phyloP scores from a whole-genome alignment of 768 basidiomycete species.

The Lentinula guzmanii region DNA sequence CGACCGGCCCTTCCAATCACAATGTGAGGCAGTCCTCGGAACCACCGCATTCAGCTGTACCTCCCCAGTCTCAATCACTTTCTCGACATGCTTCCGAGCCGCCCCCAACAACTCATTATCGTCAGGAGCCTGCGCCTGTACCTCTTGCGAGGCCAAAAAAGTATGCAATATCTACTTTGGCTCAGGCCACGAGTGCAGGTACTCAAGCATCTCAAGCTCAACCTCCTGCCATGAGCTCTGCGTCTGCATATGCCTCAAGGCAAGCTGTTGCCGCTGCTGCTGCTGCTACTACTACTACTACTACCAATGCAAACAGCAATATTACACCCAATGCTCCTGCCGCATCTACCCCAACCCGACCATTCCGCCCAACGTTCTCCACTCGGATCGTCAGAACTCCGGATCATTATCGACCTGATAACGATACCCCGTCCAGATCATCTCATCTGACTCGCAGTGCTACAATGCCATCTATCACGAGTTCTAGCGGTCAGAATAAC shows the following conservation, averaged over 20 bases:
- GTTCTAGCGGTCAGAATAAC: conserved; percentile 2
- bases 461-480: conserved; percentile 14
- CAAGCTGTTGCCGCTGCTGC: neutral
- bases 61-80: conserved; percentile 12
- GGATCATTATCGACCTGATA: conserved; percentile 39
- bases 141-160: conserved; percentile 4
- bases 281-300: neutral
- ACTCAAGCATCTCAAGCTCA: neutral
- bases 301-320: conserved; percentile 3
- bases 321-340: neutral
- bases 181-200: conserved; percentile 7
- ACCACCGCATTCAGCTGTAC: conserved; percentile 10
- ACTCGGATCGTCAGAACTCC: conserved; percentile 66
- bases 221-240: conserved; percentile 5
- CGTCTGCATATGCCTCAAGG: conserved; percentile 7
- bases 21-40: conserved; percentile 14
- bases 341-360: conserved; percentile 31
- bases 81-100: conserved; percentile 16
- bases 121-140: conserved; percentile 1
- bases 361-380: conserved; percentile 65
- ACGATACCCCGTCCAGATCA: neutral
- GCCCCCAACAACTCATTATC: conserved; percentile 12
- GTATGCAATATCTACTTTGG: neutral
- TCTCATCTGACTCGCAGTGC: neutral
- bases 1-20: conserved; percentile 7